Conservation (phyloP, 805 yeast species). For the Brettanomyces anomalus region DNA sequence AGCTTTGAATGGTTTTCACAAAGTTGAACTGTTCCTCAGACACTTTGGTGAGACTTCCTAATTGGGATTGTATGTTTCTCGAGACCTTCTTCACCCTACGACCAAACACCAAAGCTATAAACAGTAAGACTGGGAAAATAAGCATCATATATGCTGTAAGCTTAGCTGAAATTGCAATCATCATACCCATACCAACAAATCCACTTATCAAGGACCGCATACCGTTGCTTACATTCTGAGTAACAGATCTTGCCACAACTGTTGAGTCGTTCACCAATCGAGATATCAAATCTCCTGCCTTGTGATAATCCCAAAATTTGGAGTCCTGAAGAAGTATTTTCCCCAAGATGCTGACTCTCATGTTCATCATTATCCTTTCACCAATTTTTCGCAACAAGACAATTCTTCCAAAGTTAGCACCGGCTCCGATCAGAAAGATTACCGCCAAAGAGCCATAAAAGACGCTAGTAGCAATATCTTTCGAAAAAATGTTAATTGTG, state of each 20-base stretch:
- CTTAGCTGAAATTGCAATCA: constrained; percentile 78
- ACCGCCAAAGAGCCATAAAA: constrained; percentile 57
- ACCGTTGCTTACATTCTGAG: constrained; percentile 91
- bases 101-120: constrained; percentile 79
- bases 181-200: constrained; percentile 81
- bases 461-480: constrained; percentile 52
- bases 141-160: constrained; percentile 74
- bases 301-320: constrained; percentile 78
- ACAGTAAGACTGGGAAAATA: constrained; percentile 74
- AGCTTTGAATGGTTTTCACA: constrained; percentile 79
- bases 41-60: constrained; percentile 81
- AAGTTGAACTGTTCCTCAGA: constrained; percentile 88
- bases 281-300: constrained; percentile 88
- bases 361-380: constrained; percentile 76
- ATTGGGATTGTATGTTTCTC: constrained; percentile 67
- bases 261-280: constrained; percentile 84
- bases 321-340: constrained; percentile 80
- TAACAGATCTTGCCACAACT: constrained; percentile 74
- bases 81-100: constrained; percentile 66
- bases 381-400: constrained; percentile 70
- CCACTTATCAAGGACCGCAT: constrained; percentile 76
- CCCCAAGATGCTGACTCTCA: constrained; percentile 68
- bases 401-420: constrained; percentile 77
- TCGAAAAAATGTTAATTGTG: constrained; percentile 20
- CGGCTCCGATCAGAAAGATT: constrained; percentile 63